Base-by-base conservation (phyloP, 2,329 filamentous ascomycete species). In the Madurella mycetomatis region DNA sequence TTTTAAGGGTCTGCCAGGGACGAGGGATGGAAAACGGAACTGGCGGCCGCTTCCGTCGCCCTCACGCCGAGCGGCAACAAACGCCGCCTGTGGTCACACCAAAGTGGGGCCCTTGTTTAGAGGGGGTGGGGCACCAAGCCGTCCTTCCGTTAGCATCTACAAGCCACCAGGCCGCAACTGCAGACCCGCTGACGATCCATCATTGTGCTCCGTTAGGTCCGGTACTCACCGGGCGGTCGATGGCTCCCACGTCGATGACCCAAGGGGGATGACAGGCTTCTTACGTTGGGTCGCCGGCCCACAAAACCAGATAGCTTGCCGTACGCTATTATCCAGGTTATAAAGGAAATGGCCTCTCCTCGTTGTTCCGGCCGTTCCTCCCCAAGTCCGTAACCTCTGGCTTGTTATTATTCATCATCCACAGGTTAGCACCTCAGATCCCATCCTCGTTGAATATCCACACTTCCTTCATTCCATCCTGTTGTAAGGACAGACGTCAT, bases 271-370 rank as follows among this genome's bases (percentile, higher is more conserved):
- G 17, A 47, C 45, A 39, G 34, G 41, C 16, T 54, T 19, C 42
- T 18, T 34, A 32, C 12, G 31, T 11, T 25, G 41, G 46, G 51
- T 16, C n/a, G n/a, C n/a, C n/a, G n/a, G 31, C 53, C 51, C 54
- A 39, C 16, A 30, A 41, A 34, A 37, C 16, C 32, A 37, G 25
- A 31, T 37, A 31, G 17, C 41, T 55, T 39, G 39, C 31, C 46
- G 43, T 31, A 25, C 43, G 45, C 39, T 11, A 31, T 40, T 46
- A 25, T 49, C 34, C 32, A 37, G 25, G 4, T 25, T 57, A 58
- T 57, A 53, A 54, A 48, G 44, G 34, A 50, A 52, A 50, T 47
- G 49, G 18, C 25, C 16, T 12, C 49, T 44, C 54, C 43, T 30
- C 50, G 49, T n/a, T 41, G 42, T 31, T 41, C 43, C 39, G 41